Evolutionary conservation across 192 early-diverging fungal species (phyloP).

Genomic region (Coemansia asiatica): DNA sequence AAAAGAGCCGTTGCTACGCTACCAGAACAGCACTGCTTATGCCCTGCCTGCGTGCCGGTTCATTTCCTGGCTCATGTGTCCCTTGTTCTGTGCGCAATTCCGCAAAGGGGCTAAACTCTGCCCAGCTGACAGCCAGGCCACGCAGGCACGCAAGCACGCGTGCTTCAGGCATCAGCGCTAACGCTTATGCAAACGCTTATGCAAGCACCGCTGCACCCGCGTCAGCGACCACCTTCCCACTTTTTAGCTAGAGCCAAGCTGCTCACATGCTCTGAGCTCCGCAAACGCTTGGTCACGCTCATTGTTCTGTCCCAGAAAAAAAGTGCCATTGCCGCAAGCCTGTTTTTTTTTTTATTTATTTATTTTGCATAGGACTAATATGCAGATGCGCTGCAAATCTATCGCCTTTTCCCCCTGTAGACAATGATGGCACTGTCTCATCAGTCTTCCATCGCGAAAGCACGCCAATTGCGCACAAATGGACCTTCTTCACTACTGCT

Average conservation of each 20-base stretch:
- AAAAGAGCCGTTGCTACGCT: too few relatives aligned
- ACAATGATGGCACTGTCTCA: slow-evolving; percentile 40
- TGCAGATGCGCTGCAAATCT: too few relatives aligned
- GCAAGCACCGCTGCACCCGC: neutral
- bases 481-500: slow-evolving; percentile 43
- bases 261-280: neutral
- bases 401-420: slow-evolving; percentile 18
- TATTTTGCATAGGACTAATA: too few relatives aligned
- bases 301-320: slow-evolving; percentile 2
- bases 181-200: neutral
- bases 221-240: neutral
- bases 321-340: neutral
- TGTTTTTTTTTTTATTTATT: too few relatives aligned
- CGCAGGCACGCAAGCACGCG: too few relatives aligned
- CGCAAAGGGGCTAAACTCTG: slow-evolving; percentile 6
- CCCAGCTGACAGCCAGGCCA: too few relatives aligned
- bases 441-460: slow-evolving; percentile 45
- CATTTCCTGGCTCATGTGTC: slow-evolving; percentile 1
- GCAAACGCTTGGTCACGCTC: neutral
- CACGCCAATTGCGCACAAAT: slow-evolving; percentile 40
- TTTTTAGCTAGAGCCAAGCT: neutral
- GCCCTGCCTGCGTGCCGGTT: neutral
- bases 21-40: too few relatives aligned
- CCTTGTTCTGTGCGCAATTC: slow-evolving; percentile 4
- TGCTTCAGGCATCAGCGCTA: too few relatives aligned